A percentile compares a stretch with the other conserved stretches of the same genome.
These are phyloP conservation scores for Paralagenidium karlingii DNA, from an alignment of 352 stramenopile species.

Conservation along the genomic window DNA sequence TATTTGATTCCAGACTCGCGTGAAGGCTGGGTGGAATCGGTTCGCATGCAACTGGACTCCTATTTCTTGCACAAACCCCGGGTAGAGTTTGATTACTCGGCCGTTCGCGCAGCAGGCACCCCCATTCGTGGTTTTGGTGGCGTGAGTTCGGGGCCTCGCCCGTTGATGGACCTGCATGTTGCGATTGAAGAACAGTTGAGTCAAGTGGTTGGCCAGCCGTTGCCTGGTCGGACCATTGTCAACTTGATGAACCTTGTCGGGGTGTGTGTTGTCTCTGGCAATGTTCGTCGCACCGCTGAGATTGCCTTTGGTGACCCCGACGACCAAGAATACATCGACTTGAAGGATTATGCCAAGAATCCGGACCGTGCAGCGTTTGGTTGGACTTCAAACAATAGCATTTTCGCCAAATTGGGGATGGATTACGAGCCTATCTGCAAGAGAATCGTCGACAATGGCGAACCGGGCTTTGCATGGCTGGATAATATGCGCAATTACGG, in stretches of 20 bases:
- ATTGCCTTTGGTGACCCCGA: slow-evolving; percentile 89
- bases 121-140: slow-evolving; percentile 87
- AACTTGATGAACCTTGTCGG: slow-evolving; percentile 90
- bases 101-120: slow-evolving; percentile 67
- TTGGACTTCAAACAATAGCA: slow-evolving; percentile 92
- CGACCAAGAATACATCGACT: slow-evolving; percentile 76
- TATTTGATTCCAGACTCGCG: slow-evolving; percentile 44
- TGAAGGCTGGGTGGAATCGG: slow-evolving; percentile 81
- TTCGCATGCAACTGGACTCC: slow-evolving; percentile 69
- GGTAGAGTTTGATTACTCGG: slow-evolving; percentile 69
- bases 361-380: slow-evolving; percentile 78
- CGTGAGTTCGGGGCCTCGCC: slow-evolving; percentile 69
- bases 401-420: slow-evolving; percentile 89
- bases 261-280: slow-evolving; percentile 86
- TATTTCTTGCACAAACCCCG: slow-evolving; percentile 48
- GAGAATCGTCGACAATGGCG: slow-evolving; percentile 78
- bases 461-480: slow-evolving; percentile 91
- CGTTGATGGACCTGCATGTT: slow-evolving; percentile 62
- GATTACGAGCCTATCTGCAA: slow-evolving; percentile 82
- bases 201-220: slow-evolving; percentile 19
- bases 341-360: slow-evolving; percentile 89
- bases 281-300: slow-evolving; percentile 87
- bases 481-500: slow-evolving; percentile 88
- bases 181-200: slow-evolving; percentile 45
- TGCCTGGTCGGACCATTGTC: slow-evolving; percentile 75